These are phyloP conservation scores for Hypoxylon subgilvum DNA, from an alignment of 495 filamentous ascomycete genomes.

Conservation along the genomic window DNA sequence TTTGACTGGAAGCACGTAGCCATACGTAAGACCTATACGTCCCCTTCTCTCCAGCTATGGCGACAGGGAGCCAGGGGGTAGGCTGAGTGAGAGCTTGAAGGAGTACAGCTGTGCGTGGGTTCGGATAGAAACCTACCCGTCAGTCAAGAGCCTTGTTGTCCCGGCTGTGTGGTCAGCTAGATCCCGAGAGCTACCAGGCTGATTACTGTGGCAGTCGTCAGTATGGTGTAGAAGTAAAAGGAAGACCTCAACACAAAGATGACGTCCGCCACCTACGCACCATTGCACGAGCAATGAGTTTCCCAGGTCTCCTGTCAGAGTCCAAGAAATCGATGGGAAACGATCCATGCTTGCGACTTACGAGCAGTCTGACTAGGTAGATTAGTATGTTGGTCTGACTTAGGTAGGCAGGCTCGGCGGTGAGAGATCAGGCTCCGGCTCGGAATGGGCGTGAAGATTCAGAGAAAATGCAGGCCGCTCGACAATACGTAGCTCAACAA, in stretches of 20 bases:
- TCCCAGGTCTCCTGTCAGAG: not conserved
- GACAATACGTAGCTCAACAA: not conserved
- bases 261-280: not conserved
- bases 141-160: conserved; percentile 3
- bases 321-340: not conserved
- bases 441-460: conserved; percentile 2
- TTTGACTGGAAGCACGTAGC: not conserved
- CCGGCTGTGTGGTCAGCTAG: conserved; percentile 10
- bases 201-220: not conserved
- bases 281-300: conserved; percentile 1
- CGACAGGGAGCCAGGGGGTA: conserved; percentile 1
- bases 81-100: not conserved
- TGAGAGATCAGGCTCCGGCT: conserved; percentile 8
- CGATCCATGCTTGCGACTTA: no score
- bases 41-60: not conserved
- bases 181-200: conserved; percentile 1
- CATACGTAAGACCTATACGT: conserved; percentile 1
- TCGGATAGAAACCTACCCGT: not conserved
- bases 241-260: not conserved
- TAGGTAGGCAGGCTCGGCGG: not conserved
- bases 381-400: no score
- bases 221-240: not conserved
- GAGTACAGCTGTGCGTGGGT: not conserved
- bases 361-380: no score
- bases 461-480: conserved; percentile 3